Conservation (phyloP, 1,139 yeast genomes). For the Hansenula lynferdii region DNA sequence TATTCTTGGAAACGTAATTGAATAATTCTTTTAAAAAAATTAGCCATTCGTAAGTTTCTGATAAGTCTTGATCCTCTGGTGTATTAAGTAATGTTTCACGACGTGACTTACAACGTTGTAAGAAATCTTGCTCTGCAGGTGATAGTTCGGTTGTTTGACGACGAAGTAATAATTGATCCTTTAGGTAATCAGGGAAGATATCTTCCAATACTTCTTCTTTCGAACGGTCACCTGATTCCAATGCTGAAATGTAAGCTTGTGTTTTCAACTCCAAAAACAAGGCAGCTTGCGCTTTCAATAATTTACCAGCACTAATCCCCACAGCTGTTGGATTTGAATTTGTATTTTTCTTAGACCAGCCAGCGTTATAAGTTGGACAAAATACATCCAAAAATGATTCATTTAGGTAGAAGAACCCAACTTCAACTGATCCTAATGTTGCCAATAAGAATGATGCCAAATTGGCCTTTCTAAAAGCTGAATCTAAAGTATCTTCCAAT, state of each 20-base stretch:
- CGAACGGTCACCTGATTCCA: constrained; percentile 59
- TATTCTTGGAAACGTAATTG: constrained; percentile 73
- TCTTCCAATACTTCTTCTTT: constrained; percentile 69
- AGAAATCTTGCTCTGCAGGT: constrained; percentile 69
- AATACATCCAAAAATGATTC: constrained; percentile 82
- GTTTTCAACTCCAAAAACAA: constrained; percentile 84
- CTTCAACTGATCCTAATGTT: constrained; percentile 75
- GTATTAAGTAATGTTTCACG: constrained; percentile 54
- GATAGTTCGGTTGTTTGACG: constrained; percentile 42
- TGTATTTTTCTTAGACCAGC: constrained; percentile 15
- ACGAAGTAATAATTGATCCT: constrained; percentile 48
- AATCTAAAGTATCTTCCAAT: constrained; percentile 32
- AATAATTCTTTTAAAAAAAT: constrained; percentile 67
- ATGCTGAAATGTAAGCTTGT: constrained; percentile 88
- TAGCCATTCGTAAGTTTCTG: constrained; percentile 69
- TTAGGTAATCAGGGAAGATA: constrained; percentile 67
- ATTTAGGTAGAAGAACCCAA: constrained; percentile 83
- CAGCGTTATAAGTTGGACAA: constrained; percentile 48
- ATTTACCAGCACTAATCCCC: constrained; percentile 34
- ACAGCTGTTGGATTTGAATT: constrained; percentile 2
- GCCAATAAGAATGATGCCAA: constrained; percentile 85
- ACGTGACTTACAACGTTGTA: constrained; percentile 64
- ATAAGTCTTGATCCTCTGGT: constrained; percentile 42
- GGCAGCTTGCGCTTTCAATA: constrained; percentile 76
- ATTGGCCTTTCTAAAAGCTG: constrained; percentile 77